Percentiles rank a stretch among this genome's conserved stretches.
These are phyloP conservation scores for Combretum micranthum DNA, from an alignment of 345 rosid species.

Conservation along the genomic window DNA sequence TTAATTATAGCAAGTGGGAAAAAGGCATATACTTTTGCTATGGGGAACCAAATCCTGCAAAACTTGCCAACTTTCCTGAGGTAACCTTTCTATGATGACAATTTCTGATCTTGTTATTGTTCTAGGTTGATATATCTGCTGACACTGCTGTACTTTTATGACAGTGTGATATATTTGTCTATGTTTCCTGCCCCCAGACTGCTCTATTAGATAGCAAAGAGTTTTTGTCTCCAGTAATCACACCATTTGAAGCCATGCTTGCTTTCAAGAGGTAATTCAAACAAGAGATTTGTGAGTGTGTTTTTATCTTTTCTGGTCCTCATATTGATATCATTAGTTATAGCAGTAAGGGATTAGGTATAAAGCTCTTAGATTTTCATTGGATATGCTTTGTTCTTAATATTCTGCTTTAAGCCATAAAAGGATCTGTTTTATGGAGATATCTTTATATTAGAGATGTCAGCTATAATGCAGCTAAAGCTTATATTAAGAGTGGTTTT, in stretches of 20 bases:
- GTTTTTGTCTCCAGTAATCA: constrained; percentile 84
- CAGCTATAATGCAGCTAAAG: no score
- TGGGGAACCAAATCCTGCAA: constrained; percentile 95
- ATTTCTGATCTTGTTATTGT: not conserved
- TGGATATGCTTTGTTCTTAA: no score
- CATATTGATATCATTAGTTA: no score
- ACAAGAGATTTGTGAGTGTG: not conserved
- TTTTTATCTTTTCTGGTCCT: not conserved
- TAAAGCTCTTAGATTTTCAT: no score
- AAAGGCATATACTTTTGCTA: constrained; percentile 76
- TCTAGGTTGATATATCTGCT: constrained; percentile 7
- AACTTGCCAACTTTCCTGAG: constrained; percentile 95
- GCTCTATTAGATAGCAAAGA: constrained; percentile 92
- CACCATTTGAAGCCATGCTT: constrained; percentile 85
- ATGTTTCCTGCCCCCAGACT: constrained; percentile 85
- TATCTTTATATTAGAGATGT: no score
- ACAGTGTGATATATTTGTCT: constrained; percentile 83
- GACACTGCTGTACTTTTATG: constrained; percentile 10
- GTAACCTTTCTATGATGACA: constrained; percentile 21
- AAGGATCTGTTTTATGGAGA: no score
- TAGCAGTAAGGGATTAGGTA: no score
- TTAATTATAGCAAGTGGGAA: constrained; percentile 65
- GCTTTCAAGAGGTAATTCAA: constrained; percentile 71
- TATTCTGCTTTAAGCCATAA: no score
- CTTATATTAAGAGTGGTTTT: no score